A percentile compares a stretch with the other conserved stretches of the same genome.
These are phyloP conservation scores for Phytopythium sindhum DNA, from an alignment of 352 stramenopile genomes.

Conservation along the genomic window DNA sequence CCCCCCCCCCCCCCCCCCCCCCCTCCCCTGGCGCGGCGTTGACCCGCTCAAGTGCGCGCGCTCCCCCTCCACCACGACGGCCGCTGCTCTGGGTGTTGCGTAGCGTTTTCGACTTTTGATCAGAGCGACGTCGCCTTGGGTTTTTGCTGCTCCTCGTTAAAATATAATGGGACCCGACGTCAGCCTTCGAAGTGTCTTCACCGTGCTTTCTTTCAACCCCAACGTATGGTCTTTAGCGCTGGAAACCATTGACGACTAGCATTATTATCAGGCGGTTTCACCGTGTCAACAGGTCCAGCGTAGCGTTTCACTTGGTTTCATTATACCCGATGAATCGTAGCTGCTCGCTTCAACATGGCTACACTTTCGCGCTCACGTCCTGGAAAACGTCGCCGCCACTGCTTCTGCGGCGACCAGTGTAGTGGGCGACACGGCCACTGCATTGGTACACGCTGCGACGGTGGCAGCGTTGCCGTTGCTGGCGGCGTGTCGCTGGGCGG, in stretches of 20 bases:
- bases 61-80: no score
- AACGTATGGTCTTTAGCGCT: no score
- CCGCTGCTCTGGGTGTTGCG: no score
- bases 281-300: background rate
- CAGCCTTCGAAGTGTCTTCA: background rate
- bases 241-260: background rate
- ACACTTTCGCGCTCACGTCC: background rate
- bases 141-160: background rate
- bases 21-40: background rate
- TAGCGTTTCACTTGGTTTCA: background rate
- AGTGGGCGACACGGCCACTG: background rate
- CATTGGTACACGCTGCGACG: background rate
- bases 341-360: background rate
- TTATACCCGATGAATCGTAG: background rate
- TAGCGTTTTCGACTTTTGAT: background rate
- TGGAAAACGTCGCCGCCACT: no score
- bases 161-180: background rate
- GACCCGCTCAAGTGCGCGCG: no score
- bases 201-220: background rate
- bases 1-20: no score
- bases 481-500: constrained; percentile 14
- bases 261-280: no score
- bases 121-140: background rate
- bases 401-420: background rate
- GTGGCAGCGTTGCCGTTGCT: background rate